These are phyloP conservation scores for Vigna hirtella DNA, from an alignment of 306 rosid species.

Conservation along the genomic window DNA sequence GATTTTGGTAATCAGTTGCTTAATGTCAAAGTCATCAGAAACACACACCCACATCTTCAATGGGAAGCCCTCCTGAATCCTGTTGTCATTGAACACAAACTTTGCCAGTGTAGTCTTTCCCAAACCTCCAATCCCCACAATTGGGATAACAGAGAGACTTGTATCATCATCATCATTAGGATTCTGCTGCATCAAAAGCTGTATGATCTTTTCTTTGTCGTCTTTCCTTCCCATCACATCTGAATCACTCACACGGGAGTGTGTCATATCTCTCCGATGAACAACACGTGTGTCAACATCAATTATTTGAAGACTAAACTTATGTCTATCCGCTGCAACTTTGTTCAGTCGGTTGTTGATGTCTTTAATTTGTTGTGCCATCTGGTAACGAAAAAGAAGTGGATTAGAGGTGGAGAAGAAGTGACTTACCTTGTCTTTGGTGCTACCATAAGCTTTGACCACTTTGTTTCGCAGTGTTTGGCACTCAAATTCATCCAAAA, in stretches of 20 bases:
- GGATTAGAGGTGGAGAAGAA: slow-evolving; percentile 22
- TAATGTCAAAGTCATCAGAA: slow-evolving; percentile 35
- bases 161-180: not conserved
- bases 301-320: slow-evolving; percentile 23
- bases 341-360: slow-evolving; percentile 6
- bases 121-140: slow-evolving; percentile 45
- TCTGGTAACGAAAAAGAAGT: slow-evolving; percentile 9
- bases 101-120: slow-evolving; percentile 48
- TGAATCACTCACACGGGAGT: slow-evolving; percentile 18
- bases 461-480: slow-evolving; percentile 7
- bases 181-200: slow-evolving; percentile 14
- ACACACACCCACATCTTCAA: slow-evolving; percentile 43
- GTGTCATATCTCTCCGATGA: slow-evolving; percentile 28
- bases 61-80: no score
- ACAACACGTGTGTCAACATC: not conserved
- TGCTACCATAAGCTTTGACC: slow-evolving; percentile 1
- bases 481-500: slow-evolving; percentile 26
- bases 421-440: slow-evolving; percentile 7
- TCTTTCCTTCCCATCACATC: slow-evolving; percentile 14
- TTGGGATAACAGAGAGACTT: slow-evolving; percentile 32
- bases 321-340: slow-evolving; percentile 28
- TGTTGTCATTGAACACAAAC: slow-evolving; percentile 22
- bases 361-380: slow-evolving; percentile 20
- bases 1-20: slow-evolving; percentile 16
- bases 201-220: not conserved